These are phyloP conservation scores for Glycine soja DNA, from an alignment of 306 rosid species.

Conservation along the genomic window DNA sequence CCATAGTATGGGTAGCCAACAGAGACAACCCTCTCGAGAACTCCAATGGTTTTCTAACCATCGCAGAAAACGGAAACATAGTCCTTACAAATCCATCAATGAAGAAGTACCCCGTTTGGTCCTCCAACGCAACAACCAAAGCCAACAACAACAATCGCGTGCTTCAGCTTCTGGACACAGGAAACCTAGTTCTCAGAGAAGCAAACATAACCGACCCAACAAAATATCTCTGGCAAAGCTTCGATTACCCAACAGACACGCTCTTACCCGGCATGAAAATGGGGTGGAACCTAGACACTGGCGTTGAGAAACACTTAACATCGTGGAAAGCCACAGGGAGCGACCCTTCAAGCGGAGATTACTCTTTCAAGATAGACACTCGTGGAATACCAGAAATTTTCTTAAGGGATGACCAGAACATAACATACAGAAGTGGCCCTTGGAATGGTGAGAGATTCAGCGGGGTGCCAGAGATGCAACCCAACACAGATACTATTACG, in stretches of 20 bases:
- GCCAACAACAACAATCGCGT: slow-evolving; percentile 39
- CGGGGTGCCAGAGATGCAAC: slow-evolving; percentile 76
- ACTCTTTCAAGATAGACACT: slow-evolving; percentile 54
- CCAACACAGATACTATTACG: slow-evolving; percentile 33
- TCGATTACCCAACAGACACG: slow-evolving; percentile 73
- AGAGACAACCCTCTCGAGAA: slow-evolving; percentile 66
- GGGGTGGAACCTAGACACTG: slow-evolving; percentile 64
- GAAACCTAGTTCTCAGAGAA: slow-evolving; percentile 66
- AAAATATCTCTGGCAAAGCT: slow-evolving; percentile 72
- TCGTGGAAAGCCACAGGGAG: slow-evolving; percentile 58
- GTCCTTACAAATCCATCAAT: slow-evolving; percentile 44
- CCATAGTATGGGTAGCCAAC: slow-evolving; percentile 86
- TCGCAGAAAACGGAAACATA: slow-evolving; percentile 53
- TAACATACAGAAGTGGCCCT: slow-evolving; percentile 66
- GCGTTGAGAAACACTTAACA: slow-evolving; percentile 53
- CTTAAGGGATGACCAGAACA: neutral
- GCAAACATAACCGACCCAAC: neutral
- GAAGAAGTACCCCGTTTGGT: slow-evolving; percentile 52
- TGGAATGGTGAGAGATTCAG: slow-evolving; percentile 83
- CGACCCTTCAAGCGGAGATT: slow-evolving; percentile 70
- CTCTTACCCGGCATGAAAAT: slow-evolving; percentile 74
- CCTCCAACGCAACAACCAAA: slow-evolving; percentile 43
- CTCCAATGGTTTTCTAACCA: slow-evolving; percentile 49
- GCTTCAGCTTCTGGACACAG: slow-evolving; percentile 64
- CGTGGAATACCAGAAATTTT: slow-evolving; percentile 70